Percentiles rank a stretch among this genome's conserved stretches.
Evolutionary conservation across 2,329 filamentous ascomycete genomes (phyloP).

Genomic region (Lasiodiplodia citricola): DNA sequence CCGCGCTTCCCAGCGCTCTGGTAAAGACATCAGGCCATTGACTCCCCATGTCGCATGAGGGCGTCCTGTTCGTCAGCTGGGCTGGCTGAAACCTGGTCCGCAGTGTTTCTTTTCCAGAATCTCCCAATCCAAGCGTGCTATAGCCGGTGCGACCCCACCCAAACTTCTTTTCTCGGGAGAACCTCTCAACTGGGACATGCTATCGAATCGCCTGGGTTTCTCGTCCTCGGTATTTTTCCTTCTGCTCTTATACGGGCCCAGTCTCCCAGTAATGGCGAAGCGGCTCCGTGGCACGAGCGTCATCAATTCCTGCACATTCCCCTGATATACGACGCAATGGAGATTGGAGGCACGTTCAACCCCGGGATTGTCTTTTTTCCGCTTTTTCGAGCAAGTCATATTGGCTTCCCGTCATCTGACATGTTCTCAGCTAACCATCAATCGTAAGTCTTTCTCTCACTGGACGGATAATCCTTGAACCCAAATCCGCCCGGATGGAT

Average conservation of each 20-base stretch:
- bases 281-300: slow-evolving; percentile 17
- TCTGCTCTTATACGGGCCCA: background rate
- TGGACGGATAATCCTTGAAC: background rate
- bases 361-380: background rate
- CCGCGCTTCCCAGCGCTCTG: background rate
- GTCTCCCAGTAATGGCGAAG: background rate
- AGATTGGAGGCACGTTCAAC: background rate
- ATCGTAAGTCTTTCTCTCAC: background rate
- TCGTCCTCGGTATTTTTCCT: background rate
- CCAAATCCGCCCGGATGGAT: background rate
- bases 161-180: slow-evolving; percentile 12
- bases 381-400: background rate
- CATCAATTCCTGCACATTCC: background rate
- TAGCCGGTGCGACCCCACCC: background rate
- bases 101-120: slow-evolving; percentile 15
- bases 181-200: slow-evolving; percentile 4
- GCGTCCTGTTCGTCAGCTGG: background rate
- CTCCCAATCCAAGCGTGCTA: background rate
- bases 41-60: slow-evolving; percentile 14
- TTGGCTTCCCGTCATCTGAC: slow-evolving; percentile 1
- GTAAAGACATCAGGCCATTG: slow-evolving; percentile 11
- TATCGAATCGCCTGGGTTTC: background rate
- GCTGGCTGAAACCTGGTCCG: slow-evolving; percentile 6
- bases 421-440: background rate
- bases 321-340: background rate